Base-by-base conservation (phyloP, 2,329 filamentous ascomycete species). In the Cadophora malorum region DNA sequence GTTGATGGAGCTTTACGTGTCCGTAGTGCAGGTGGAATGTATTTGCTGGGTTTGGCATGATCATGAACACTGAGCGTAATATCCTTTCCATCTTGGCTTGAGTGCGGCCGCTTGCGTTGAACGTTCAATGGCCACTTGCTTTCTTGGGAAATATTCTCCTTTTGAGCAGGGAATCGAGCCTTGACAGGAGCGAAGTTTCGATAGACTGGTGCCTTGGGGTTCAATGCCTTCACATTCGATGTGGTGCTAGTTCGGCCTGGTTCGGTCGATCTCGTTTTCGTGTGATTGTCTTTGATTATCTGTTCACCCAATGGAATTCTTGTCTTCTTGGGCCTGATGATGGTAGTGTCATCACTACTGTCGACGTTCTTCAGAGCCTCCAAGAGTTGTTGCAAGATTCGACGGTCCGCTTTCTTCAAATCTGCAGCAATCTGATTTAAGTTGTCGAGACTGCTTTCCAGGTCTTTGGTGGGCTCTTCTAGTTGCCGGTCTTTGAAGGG, bases 191-290 rank as follows among this genome's bases (percentile, higher is more conserved):
- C 49, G 28, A 63, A 66, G 19, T 66, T 58, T 33, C 58, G 65
- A 63, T 63, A 74, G 6, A 64, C 62, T 23, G 69, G 69, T 9
- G 72, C 74, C 38, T 65, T 47, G 45, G 74, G 72, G 49, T 75
- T 73, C 21, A 74, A 52, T 59, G 33, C 70, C 55, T 65, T 70
- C 21, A 19, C 21, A 4, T 16, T 6, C 7, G 28, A 33, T 0
- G 16, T 25, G 23, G 7, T 56, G 19, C 47, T 28, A 16, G 38
- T 64, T 0, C 9, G 31, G 1, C 21, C 16, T 41, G 52, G 45
- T 19, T 28, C 41, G 3, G 28, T 61, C 8, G 58, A 19, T 8
- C 19, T 41, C 14, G 31, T 59, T 9, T 21, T 4, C 6, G 28
- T 3, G 5, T 61, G 16, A 38, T n/a, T 35, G 6, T 41, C 28